These are phyloP conservation scores for Begonia loranthoides DNA, from an alignment of 306 rosid species.

Conservation along the genomic window DNA sequence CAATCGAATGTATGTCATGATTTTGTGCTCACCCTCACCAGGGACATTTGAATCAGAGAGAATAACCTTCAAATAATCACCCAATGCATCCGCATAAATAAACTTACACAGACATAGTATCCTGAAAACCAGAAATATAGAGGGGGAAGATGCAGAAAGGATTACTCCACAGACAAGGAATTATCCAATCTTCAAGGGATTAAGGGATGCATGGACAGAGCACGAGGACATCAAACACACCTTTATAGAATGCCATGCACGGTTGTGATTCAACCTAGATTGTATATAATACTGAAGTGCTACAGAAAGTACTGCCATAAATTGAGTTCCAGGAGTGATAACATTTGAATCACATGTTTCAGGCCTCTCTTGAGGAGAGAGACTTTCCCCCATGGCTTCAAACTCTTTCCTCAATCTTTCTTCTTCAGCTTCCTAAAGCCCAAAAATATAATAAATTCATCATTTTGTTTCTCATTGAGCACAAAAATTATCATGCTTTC, in stretches of 20 bases:
- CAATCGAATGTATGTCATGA: slow-evolving; percentile 59
- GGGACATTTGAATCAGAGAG: slow-evolving; percentile 85
- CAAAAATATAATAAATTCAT: too few relatives aligned
- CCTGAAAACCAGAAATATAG: slow-evolving; percentile 38
- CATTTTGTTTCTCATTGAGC: too few relatives aligned
- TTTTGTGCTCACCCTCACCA: slow-evolving; percentile 91
- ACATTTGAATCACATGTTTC: slow-evolving; percentile 83
- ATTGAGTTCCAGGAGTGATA: slow-evolving; percentile 95
- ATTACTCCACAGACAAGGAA: slow-evolving; percentile 32
- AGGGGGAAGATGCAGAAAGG: slow-evolving; percentile 27
- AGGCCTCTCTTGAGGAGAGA: slow-evolving; percentile 65
- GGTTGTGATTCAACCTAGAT: slow-evolving; percentile 84
- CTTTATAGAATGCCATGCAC: slow-evolving; percentile 89
- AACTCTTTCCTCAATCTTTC: slow-evolving; percentile 76
- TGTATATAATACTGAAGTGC: slow-evolving; percentile 91
- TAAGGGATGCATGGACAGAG: not conserved
- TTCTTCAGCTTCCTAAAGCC: slow-evolving; percentile 69
- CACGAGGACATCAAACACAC: slow-evolving; percentile 15
- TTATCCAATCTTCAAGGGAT: slow-evolving; percentile 22
- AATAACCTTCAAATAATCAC: slow-evolving; percentile 75
- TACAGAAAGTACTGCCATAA: slow-evolving; percentile 80
- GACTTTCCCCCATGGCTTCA: slow-evolving; percentile 87
- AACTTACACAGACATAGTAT: slow-evolving; percentile 44
- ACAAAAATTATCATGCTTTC: too few relatives aligned
- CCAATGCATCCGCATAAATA: slow-evolving; percentile 47